Conservation (phyloP, 2,329 filamentous ascomycete species). For the Fusarium mangiferae region DNA sequence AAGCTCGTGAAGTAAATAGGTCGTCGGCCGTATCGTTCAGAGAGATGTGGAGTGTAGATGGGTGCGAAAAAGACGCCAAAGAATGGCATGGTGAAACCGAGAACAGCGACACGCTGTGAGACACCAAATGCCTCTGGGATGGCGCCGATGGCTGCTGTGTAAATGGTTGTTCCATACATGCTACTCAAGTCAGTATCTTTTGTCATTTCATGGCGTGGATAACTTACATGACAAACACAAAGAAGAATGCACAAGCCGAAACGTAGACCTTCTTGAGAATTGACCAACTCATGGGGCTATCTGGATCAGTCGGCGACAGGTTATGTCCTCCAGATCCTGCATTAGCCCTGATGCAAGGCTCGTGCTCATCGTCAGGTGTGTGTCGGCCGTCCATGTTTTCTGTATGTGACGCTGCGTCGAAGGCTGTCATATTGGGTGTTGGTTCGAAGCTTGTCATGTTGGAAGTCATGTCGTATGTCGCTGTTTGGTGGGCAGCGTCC, state of each 20-base stretch:
- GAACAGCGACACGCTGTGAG: not conserved
- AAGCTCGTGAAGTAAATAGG: not conserved
- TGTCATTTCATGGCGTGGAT: fast-evolving
- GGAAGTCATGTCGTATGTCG: not conserved
- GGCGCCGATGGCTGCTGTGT: not conserved
- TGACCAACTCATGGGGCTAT: constrained; percentile 1
- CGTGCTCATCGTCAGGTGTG: not conserved
- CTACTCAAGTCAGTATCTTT: not conserved
- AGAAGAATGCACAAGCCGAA: not conserved
- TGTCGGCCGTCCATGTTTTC: not conserved
- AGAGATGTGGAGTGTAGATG: not conserved
- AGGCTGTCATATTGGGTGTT: not conserved
- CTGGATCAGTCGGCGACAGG: not conserved
- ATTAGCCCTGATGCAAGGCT: not conserved
- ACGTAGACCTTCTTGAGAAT: not conserved
- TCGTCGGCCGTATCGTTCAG: not conserved
- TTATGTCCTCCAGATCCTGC: not conserved
- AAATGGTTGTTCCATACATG: not conserved
- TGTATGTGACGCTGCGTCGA: not conserved
- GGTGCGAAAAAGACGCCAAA: not conserved
- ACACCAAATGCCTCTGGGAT: not conserved
- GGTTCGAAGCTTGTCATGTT: not conserved
- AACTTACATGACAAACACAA: not conserved
- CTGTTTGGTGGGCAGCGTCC: not conserved
- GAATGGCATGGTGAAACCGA: not conserved